These are phyloP conservation scores for Scedosporium aurantiacum DNA, from an alignment of 2,329 filamentous ascomycete species.

Conservation along the genomic window DNA sequence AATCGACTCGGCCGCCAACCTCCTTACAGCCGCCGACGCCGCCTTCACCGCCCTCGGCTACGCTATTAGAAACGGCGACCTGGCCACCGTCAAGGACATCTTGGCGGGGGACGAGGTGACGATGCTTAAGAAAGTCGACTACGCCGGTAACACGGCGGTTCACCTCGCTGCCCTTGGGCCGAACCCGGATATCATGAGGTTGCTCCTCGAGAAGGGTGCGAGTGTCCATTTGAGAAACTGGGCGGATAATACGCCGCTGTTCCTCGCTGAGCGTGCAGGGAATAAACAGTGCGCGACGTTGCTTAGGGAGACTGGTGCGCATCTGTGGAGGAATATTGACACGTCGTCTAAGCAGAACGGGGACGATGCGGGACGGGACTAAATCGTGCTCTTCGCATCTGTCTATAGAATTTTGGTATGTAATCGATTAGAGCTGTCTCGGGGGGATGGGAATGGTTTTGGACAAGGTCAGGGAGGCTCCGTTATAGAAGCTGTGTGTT, in stretches of 20 bases:
- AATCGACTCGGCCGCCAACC: constrained; percentile 28
- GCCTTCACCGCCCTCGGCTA: constrained; percentile 72
- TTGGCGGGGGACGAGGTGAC: constrained; percentile 53
- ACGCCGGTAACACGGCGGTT: constrained; percentile 65
- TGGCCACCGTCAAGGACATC: constrained; percentile 54
- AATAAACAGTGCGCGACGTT: constrained; percentile 41
- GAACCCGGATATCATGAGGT: constrained; percentile 42
- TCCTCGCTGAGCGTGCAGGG: constrained; percentile 48
- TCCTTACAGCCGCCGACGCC: constrained; percentile 39
- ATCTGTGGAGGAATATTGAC: constrained; percentile 33
- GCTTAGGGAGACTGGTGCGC: constrained; percentile 47
- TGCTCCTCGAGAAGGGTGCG: constrained; percentile 50
- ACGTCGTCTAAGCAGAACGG: not conserved
- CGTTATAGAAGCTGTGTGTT: too few relatives aligned
- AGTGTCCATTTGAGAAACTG: constrained; percentile 56
- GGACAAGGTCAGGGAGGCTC: too few relatives aligned
- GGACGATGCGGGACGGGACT: not conserved
- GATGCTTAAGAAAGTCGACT: constrained; percentile 66
- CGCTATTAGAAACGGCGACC: constrained; percentile 62
- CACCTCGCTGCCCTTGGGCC: constrained; percentile 47
- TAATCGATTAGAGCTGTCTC: too few relatives aligned
- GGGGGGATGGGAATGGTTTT: too few relatives aligned
- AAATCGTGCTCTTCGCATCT: too few relatives aligned
- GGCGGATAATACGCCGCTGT: constrained; percentile 55
- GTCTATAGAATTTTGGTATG: too few relatives aligned